Evolutionary conservation across 371 early-diverging fungal genomes (phyloP).

Genomic region (Actinomucor elegans): DNA sequence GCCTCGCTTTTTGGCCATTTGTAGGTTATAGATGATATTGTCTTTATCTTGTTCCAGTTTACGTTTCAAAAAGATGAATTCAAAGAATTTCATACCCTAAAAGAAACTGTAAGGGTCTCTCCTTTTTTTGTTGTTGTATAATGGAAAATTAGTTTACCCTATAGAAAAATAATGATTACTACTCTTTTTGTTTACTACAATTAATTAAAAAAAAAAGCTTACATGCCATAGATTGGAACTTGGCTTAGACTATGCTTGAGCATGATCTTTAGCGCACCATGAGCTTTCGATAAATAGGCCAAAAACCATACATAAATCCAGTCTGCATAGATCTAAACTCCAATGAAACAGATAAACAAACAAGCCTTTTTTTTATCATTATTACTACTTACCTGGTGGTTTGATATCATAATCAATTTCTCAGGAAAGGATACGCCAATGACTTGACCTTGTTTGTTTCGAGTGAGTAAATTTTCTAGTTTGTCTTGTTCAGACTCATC

Average conservation of each 20-base stretch:
- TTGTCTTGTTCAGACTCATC: constrained; percentile 10
- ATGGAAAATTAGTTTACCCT: constrained; percentile 22
- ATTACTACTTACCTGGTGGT: constrained; percentile 66
- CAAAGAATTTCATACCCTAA: constrained; percentile 86
- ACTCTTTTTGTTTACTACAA: too few species aligned
- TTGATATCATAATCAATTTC: constrained; percentile 63
- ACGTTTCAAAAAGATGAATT: constrained; percentile 85
- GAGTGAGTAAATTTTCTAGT: constrained; percentile 25
- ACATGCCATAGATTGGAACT: constrained; percentile 85
- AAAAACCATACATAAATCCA: constrained; percentile 89
- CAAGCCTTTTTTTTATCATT: not conserved
- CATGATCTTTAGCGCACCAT: constrained; percentile 82
- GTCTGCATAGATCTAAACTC: constrained; percentile 73
- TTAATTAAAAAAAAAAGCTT: constrained; percentile 30
- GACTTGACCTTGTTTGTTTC: constrained; percentile 31
- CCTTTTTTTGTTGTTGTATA: too few species aligned
- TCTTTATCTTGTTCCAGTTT: constrained; percentile 74
- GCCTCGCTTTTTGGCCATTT: constrained; percentile 27
- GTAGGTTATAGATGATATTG: constrained; percentile 47
- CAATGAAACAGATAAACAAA: not conserved
- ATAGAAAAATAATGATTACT: not conserved
- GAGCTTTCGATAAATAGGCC: constrained; percentile 64
- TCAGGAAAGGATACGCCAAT: constrained; percentile 48
- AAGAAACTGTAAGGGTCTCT: too few species aligned
- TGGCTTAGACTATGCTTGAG: constrained; percentile 75